Conservation (phyloP, 2,329 filamentous ascomycete species). For the Aureobasidium sp. region DNA sequence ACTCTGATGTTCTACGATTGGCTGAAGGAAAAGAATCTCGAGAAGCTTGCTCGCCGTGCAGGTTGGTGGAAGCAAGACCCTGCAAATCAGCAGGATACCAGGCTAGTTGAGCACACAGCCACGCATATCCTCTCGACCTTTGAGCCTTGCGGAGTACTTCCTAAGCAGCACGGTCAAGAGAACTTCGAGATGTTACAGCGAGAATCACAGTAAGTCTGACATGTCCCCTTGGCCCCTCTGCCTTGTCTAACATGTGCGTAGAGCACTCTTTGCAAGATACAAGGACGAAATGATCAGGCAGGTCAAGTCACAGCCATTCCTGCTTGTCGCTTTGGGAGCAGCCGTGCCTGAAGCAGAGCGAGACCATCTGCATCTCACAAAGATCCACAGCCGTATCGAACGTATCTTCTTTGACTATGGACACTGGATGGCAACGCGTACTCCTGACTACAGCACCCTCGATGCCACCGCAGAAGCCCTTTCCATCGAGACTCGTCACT, state of each 20-base stretch:
- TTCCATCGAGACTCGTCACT: neutral
- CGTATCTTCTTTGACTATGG: slow-evolving; percentile 2
- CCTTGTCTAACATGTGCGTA: neutral
- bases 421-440: neutral
- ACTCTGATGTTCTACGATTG: neutral
- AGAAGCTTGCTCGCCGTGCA: neutral
- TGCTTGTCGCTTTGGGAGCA: slow-evolving; percentile 3
- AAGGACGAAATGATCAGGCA: neutral
- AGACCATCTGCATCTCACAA: neutral
- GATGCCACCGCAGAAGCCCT: slow-evolving; percentile 1
- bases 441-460: neutral
- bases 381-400: slow-evolving; percentile 5
- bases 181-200: neutral
- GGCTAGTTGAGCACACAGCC: neutral
- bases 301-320: neutral
- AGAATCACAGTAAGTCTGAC: slow-evolving; percentile 2
- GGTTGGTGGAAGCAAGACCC: slow-evolving; percentile 9
- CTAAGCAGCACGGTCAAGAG: neutral
- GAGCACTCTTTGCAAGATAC: slow-evolving; percentile 8
- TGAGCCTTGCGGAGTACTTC: neutral
- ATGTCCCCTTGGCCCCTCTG: neutral
- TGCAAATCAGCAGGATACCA: neutral
- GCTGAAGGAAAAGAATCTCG: neutral
- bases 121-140: neutral
- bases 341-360: neutral